Conservation (phyloP, 2,329 filamentous ascomycete species). For the Colletotrichum tanaceti region DNA sequence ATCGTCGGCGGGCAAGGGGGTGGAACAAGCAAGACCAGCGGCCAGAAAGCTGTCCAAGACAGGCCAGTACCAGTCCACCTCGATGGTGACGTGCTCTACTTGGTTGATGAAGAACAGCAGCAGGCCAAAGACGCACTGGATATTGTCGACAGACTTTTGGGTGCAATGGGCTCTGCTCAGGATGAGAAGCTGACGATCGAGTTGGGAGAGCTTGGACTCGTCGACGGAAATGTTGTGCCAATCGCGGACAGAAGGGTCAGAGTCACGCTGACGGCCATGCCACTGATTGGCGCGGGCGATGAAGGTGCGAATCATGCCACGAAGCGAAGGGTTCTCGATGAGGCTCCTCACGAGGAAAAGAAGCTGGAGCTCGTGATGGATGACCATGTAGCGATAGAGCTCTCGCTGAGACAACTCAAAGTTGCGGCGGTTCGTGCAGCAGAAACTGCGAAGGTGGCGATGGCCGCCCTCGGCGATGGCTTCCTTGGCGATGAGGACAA, state of each 20-base stretch:
- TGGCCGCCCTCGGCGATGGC: neutral
- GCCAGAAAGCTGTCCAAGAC: neutral
- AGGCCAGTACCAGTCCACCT: neutral
- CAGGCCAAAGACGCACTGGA: conserved; percentile 18
- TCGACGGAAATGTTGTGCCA: neutral
- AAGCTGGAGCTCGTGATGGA: neutral
- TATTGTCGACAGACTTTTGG: conserved; percentile 2
- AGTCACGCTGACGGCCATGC: neutral
- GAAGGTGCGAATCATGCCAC: neutral
- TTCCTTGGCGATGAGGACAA: neutral
- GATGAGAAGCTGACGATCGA: conserved; percentile 16
- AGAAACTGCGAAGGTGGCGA: neutral
- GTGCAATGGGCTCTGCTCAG: conserved; percentile 7
- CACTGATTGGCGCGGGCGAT: neutral
- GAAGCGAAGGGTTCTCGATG: conserved; percentile 21
- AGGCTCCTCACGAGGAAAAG: conserved; percentile 17
- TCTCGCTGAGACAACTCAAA: conserved; percentile 1
- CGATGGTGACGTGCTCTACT: conserved; percentile 2
- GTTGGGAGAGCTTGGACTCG: conserved; percentile 1
- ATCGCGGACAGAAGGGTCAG: neutral
- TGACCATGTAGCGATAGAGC: conserved; percentile 20
- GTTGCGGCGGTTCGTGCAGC: neutral
- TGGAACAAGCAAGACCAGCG: conserved; percentile 8
- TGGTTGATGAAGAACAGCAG: conserved; percentile 14
- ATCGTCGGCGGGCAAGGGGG: neutral